Conservation (phyloP, 2,329 filamentous ascomycete species). For the Epichloe coenophiala region DNA sequence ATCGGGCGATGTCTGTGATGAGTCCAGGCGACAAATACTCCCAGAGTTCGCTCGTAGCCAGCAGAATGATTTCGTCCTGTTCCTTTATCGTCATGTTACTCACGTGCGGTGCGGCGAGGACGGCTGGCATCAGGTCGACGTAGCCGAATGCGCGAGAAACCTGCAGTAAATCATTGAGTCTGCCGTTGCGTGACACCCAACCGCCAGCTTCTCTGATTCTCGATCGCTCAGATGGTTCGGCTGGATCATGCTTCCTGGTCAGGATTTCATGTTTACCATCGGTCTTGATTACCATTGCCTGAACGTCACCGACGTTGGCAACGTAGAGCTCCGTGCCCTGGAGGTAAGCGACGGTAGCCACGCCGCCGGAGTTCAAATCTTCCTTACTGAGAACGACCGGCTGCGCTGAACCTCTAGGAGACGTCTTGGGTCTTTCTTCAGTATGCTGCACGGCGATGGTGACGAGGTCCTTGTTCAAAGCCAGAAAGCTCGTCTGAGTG, state of each 20-base stretch:
- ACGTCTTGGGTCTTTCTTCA: conserved; percentile 54
- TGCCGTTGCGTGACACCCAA: conserved; percentile 89
- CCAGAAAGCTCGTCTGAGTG: conserved; percentile 75
- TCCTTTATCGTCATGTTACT: conserved; percentile 67
- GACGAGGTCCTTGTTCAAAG: conserved; percentile 87
- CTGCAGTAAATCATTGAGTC: conserved; percentile 79
- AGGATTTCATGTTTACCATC: conserved; percentile 74
- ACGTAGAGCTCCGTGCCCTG: conserved; percentile 84
- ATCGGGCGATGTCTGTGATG: conserved; percentile 79
- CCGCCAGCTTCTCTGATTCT: conserved; percentile 90
- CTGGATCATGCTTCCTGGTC: conserved; percentile 86
- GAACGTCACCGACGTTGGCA: conserved; percentile 88
- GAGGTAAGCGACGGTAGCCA: conserved; percentile 83
- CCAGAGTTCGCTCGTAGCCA: conserved; percentile 90
- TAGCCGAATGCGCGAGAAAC: conserved; percentile 95
- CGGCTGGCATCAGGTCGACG: conserved; percentile 78
- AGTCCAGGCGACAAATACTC: conserved; percentile 83
- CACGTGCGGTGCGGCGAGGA: conserved; percentile 82
- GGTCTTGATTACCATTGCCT: conserved; percentile 87
- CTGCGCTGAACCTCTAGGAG: conserved; percentile 57
- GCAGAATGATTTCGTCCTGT: conserved; percentile 82
- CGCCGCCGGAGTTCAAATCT: conserved; percentile 78
- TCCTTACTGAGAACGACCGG: conserved; percentile 74
- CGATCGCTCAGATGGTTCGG: conserved; percentile 68
- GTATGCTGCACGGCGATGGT: conserved; percentile 68